These are phyloP conservation scores for Flagelloscypha sp. DNA, from an alignment of 768 basidiomycete genomes.

Conservation along the genomic window DNA sequence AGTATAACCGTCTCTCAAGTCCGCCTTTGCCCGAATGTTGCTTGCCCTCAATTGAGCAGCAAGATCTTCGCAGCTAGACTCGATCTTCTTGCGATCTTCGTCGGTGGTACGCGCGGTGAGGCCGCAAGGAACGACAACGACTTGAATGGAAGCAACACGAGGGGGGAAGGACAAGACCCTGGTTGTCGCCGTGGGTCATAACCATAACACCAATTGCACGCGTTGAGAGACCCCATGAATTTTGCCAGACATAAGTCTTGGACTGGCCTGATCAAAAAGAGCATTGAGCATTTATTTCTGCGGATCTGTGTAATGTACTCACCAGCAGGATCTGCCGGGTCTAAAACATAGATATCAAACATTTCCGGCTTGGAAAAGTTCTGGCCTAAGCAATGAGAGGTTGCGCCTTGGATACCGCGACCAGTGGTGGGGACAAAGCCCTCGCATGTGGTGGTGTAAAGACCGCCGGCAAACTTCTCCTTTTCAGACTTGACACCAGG, in stretches of 20 bases:
- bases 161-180: slow-evolving; percentile 97
- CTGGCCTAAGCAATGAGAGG: slow-evolving; percentile 95
- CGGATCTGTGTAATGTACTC: no score
- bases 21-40: slow-evolving; percentile 80
- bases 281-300: no score
- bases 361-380: slow-evolving; percentile 95
- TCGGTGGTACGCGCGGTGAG: slow-evolving; percentile 80
- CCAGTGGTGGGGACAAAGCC: slow-evolving; percentile 97
- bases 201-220: slow-evolving; percentile 97
- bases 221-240: slow-evolving; percentile 98
- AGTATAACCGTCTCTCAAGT: slow-evolving; percentile 91
- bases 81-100: slow-evolving; percentile 60
- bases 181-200: slow-evolving; percentile 98
- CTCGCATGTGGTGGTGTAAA: slow-evolving; percentile 97
- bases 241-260: slow-evolving; percentile 91
- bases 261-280: no score
- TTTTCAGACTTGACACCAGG: slow-evolving; percentile 97
- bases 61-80: slow-evolving; percentile 69
- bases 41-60: slow-evolving; percentile 63
- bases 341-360: slow-evolving; percentile 98
- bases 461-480: slow-evolving; percentile 96
- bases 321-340: slow-evolving; percentile 70
- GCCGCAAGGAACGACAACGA: slow-evolving; percentile 87
- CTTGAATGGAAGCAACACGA: slow-evolving; percentile 88
- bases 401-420: slow-evolving; percentile 96